Conservation (phyloP, 2,329 filamentous ascomycete genomes). For the Myriosclerotinia curreyana region DNA sequence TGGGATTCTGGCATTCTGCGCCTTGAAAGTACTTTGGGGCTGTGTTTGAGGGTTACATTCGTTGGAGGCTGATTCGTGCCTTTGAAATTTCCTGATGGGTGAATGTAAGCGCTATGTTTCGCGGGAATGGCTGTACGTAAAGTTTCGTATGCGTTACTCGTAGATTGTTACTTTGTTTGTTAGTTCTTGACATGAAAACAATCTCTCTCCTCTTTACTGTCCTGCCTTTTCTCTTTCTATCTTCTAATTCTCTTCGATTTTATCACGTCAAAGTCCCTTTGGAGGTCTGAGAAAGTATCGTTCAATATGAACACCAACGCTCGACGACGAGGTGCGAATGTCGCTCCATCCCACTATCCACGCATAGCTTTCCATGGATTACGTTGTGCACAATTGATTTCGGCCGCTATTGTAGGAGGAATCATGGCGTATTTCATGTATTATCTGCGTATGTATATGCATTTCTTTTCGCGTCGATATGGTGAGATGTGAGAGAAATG, state of each 20-base stretch:
- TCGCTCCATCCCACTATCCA: constrained; percentile 36
- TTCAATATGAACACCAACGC: constrained; percentile 18
- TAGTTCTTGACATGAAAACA: constrained; percentile 18
- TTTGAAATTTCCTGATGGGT: neutral
- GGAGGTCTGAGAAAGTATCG: neutral
- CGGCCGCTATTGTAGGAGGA: constrained; percentile 32
- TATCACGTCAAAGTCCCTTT: neutral
- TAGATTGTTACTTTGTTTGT: neutral
- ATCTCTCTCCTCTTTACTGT: neutral
- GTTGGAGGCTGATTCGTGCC: neutral
- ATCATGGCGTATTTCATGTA: constrained; percentile 38
- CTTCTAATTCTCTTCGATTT: neutral
- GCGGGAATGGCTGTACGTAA: constrained; percentile 8
- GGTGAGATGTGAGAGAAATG: neutral
- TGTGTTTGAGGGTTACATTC: neutral
- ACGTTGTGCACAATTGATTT: constrained; percentile 31
- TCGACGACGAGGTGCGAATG: constrained; percentile 17
- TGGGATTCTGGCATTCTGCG: neutral
- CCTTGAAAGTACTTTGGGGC: neutral
- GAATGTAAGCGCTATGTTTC: constrained; percentile 13
- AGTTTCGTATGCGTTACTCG: constrained; percentile 14
- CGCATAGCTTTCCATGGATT: constrained; percentile 35
- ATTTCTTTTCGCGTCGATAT: neutral
- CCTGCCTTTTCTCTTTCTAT: neutral
- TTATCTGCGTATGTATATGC: constrained; percentile 31